Evolutionary conservation across 331 rosid species (phyloP).

Genomic region (Spiraea crenata): DNA sequence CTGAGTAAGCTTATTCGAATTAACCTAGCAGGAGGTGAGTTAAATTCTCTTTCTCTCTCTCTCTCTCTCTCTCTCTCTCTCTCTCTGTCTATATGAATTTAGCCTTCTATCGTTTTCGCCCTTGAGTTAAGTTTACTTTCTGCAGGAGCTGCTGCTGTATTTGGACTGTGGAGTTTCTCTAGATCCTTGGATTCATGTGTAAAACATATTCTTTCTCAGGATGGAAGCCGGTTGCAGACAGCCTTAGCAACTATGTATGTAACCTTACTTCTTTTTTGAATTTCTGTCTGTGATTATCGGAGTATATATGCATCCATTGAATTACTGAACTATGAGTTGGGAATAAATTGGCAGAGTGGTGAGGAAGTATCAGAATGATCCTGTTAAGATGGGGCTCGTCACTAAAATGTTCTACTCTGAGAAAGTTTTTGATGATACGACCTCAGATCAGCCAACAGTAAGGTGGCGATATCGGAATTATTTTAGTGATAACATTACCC

Average conservation of each 20-base stretch:
- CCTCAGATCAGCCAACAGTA: conserved; percentile 49
- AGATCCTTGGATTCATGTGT: conserved; percentile 44
- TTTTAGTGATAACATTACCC: conserved; percentile 45
- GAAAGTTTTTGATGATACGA: conserved; percentile 67
- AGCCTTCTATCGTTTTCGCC: conserved; percentile 7
- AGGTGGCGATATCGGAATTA: conserved; percentile 81
- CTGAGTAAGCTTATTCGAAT: conserved; percentile 33
- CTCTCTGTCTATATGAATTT: neutral
- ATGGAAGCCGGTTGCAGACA: conserved; percentile 63
- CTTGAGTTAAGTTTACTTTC: conserved; percentile 18
- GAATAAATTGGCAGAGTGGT: conserved; percentile 59
- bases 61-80: too few species aligned
- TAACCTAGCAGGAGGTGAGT: conserved; percentile 48
- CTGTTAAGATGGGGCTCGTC: conserved; percentile 45
- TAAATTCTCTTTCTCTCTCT: conserved; percentile 24
- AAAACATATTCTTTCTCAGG: conserved; percentile 58
- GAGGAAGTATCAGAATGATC: conserved; percentile 46
- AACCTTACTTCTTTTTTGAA: conserved; percentile 23
- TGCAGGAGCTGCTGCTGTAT: conserved; percentile 50
- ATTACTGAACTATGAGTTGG: conserved; percentile 13
- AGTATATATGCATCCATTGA: conserved; percentile 5
- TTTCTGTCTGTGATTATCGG: neutral
- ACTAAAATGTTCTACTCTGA: conserved; percentile 72
- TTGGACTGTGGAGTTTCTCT: conserved; percentile 43
- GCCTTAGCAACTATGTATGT: conserved; percentile 76